These are phyloP conservation scores for Beauveria bassiana DNA, from an alignment of 2,329 filamentous ascomycete species.

Conservation along the genomic window DNA sequence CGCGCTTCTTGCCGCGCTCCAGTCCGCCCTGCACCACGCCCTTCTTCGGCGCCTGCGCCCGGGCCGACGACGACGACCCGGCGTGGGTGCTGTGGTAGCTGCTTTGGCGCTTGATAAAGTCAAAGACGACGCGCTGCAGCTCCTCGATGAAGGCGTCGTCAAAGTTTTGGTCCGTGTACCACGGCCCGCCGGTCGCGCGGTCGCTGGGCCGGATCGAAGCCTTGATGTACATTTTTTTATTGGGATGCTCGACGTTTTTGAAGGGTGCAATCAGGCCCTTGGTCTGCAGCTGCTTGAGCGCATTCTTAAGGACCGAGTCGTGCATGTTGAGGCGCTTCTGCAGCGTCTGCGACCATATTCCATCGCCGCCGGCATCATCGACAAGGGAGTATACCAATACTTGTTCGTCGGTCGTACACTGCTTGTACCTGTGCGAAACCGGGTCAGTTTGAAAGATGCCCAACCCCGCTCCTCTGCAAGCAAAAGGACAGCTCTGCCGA, in stretches of 20 bases:
- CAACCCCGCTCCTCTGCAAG: not conserved
- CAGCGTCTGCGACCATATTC: conserved; percentile 86
- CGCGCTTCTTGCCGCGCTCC: conserved; percentile 42
- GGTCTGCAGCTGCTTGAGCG: conserved; percentile 73
- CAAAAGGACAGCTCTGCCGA: not conserved
- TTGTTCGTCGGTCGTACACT: conserved; percentile 62
- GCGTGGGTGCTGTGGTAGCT: conserved; percentile 50
- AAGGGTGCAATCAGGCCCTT: conserved; percentile 81
- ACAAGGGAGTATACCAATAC: conserved; percentile 82
- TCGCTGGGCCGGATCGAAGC: conserved; percentile 76
- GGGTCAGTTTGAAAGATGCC: not conserved
- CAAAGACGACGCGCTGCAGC: conserved; percentile 65
- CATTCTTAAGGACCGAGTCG: conserved; percentile 71
- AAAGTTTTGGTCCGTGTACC: conserved; percentile 86
- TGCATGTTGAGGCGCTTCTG: conserved; percentile 75
- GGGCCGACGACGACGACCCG: conserved; percentile 21
- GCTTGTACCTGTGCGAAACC: conserved; percentile 41
- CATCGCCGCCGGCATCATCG: conserved; percentile 74
- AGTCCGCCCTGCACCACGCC: conserved; percentile 43
- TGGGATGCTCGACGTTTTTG: conserved; percentile 84
- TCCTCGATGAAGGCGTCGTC: conserved; percentile 82
- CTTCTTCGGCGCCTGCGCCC: conserved; percentile 47
- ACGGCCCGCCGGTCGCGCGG: conserved; percentile 85
- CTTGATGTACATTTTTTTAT: conserved; percentile 95
- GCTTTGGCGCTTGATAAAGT: conserved; percentile 63